phyloP scores from a whole-genome alignment of 768 basidiomycete species.

The Boletus insuetus region DNA sequence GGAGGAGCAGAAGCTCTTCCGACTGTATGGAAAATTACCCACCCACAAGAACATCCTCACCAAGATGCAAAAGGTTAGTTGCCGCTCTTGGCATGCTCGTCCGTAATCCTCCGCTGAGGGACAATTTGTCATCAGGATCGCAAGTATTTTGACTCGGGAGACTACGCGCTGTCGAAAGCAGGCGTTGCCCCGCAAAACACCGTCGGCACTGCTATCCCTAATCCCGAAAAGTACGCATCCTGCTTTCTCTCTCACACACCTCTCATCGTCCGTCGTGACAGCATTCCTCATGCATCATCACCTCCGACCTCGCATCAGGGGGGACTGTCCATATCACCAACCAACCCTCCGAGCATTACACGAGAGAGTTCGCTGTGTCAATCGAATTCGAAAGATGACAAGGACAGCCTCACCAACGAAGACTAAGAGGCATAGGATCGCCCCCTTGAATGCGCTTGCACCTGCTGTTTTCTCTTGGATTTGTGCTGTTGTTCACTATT shows the following conservation, averaged over 20 bases:
- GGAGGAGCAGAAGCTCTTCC: constrained; percentile 93
- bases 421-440: constrained; percentile 14
- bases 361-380: constrained; percentile 53
- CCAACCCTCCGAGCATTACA: constrained; percentile 60
- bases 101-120: constrained; percentile 6
- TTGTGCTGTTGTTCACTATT: constrained; percentile 18
- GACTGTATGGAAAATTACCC: constrained; percentile 92
- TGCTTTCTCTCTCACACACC: too few relatives aligned
- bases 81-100: background rate
- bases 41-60: constrained; percentile 89
- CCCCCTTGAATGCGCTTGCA: constrained; percentile 1
- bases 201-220: constrained; percentile 97
- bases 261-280: constrained; percentile 30
- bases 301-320: constrained; percentile 54
- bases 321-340: constrained; percentile 71
- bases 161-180: constrained; percentile 96
- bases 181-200: constrained; percentile 83
- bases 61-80: constrained; percentile 90
- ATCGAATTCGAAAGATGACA: constrained; percentile 12
- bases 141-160: constrained; percentile 99
- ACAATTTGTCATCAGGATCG: constrained; percentile 66
- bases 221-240: constrained; percentile 83
- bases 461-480: constrained; percentile 2
- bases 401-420: constrained; percentile 7
- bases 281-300: constrained; percentile 88